These are phyloP conservation scores for Albophoma yamanashiensis DNA, from an alignment of 2,329 filamentous ascomycete genomes.

Conservation along the genomic window DNA sequence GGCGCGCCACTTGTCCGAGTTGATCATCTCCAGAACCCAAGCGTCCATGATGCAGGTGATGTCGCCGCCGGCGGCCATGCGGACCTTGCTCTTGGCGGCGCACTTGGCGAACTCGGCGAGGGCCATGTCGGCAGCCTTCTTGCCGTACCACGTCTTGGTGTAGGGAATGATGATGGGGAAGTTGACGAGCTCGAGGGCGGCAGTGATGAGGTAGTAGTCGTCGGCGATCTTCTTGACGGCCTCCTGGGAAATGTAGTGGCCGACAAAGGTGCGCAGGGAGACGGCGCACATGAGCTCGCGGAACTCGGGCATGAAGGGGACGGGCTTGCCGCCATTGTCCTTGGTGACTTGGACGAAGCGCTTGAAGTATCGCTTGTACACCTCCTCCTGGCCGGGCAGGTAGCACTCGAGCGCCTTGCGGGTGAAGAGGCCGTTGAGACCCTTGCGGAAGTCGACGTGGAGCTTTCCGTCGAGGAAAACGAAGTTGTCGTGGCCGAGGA, in stretches of 20 bases:
- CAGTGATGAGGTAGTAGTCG: slow-evolving; percentile 95
- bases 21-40: slow-evolving; percentile 82
- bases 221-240: slow-evolving; percentile 89
- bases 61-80: slow-evolving; percentile 80
- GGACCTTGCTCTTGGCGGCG: slow-evolving; percentile 83
- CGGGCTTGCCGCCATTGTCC: slow-evolving; percentile 59
- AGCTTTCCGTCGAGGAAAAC: slow-evolving; percentile 93
- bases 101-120: slow-evolving; percentile 83
- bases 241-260: slow-evolving; percentile 86
- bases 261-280: slow-evolving; percentile 93
- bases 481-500: slow-evolving; percentile 87
- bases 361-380: slow-evolving; percentile 80
- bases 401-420: slow-evolving; percentile 79
- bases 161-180: slow-evolving; percentile 93
- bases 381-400: slow-evolving; percentile 83
- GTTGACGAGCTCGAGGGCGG: slow-evolving; percentile 92
- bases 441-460: slow-evolving; percentile 95
- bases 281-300: slow-evolving; percentile 92
- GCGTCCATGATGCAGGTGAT: slow-evolving; percentile 90
- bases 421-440: slow-evolving; percentile 89
- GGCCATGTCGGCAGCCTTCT: slow-evolving; percentile 90
- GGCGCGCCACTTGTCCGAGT: slow-evolving; percentile 73
- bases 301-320: slow-evolving; percentile 85
- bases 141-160: slow-evolving; percentile 95
- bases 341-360: slow-evolving; percentile 67